Evolutionary conservation across 164 flowering plant species (phyloP).

Genomic region (Taxillus chinensis): DNA sequence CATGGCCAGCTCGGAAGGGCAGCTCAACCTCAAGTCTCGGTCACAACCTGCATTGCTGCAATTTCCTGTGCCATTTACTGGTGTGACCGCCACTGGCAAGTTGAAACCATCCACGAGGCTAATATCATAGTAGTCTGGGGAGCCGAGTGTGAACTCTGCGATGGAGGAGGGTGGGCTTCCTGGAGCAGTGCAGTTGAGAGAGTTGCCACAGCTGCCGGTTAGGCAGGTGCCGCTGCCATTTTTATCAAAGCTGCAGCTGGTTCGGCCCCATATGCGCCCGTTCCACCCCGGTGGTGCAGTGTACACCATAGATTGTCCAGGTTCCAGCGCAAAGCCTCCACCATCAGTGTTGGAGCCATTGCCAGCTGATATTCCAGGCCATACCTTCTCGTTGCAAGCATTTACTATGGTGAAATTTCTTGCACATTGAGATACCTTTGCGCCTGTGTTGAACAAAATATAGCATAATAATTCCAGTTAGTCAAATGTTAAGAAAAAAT

Average conservation of each 20-base stretch:
- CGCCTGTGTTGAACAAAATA: neutral
- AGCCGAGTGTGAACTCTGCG: conserved; percentile 24
- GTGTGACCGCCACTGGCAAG: conserved; percentile 14
- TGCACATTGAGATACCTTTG: conserved; percentile 4
- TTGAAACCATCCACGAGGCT: conserved; percentile 33
- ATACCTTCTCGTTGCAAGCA: conserved; percentile 24
- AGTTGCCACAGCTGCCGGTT: conserved; percentile 25
- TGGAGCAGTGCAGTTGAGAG: conserved; percentile 23
- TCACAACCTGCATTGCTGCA: conserved; percentile 30
- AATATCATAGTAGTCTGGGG: conserved; percentile 20
- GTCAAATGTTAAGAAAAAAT: too few relatives aligned
- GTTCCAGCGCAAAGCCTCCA: conserved; percentile 13
- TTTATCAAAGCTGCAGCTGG: conserved; percentile 27
- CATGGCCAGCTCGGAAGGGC: conserved; percentile 18
- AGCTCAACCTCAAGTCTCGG: conserved; percentile 24
- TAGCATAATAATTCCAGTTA: too few relatives aligned
- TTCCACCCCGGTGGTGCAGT: conserved; percentile 17
- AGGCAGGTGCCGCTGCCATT: conserved; percentile 21
- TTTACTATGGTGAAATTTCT: conserved; percentile 21
- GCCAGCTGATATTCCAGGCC: conserved; percentile 26
- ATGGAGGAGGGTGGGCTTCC: conserved; percentile 20
- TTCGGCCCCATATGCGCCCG: conserved; percentile 33
- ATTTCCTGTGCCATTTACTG: conserved; percentile 20
- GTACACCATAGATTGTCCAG: conserved; percentile 19
- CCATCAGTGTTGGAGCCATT: neutral